These are phyloP conservation scores for Excoecaria cochinchinensis DNA, from an alignment of 345 rosid genomes.

Conservation along the genomic window DNA sequence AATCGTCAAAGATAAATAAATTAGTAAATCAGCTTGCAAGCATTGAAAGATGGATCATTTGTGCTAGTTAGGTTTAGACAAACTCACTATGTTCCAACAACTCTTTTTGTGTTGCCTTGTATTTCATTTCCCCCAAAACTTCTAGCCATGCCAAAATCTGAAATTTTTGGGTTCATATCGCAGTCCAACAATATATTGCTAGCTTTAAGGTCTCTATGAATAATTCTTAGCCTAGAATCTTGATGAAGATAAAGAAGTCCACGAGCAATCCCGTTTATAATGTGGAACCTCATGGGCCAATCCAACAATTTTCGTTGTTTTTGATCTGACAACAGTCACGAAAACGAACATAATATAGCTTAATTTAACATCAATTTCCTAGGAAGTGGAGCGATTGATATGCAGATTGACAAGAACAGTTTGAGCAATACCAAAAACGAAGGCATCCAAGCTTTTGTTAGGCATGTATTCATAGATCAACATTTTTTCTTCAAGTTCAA, in stretches of 20 bases:
- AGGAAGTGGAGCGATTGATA: too few species aligned
- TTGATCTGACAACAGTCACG: constrained; percentile 17
- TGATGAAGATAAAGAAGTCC: constrained; percentile 47
- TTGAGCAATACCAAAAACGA: constrained; percentile 23
- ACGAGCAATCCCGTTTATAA: constrained; percentile 42
- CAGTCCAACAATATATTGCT: constrained; percentile 36
- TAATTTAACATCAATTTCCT: background rate
- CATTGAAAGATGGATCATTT: background rate
- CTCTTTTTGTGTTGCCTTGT: constrained; percentile 38
- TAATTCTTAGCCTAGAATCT: constrained; percentile 41
- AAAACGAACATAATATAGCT: background rate
- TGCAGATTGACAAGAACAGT: too few species aligned
- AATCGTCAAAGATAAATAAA: background rate
- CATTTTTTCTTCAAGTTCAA: constrained; percentile 22
- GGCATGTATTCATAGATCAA: constrained; percentile 36
- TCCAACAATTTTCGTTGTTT: constrained; percentile 21
- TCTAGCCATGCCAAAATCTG: constrained; percentile 41
- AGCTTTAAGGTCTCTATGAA: constrained; percentile 36
- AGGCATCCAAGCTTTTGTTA: constrained; percentile 29
- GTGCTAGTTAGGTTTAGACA: background rate
- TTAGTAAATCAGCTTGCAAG: too few species aligned
- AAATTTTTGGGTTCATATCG: constrained; percentile 44
- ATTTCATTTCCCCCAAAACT: constrained; percentile 34
- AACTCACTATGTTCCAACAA: constrained; percentile 52
- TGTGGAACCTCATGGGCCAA: constrained; percentile 32